Evolutionary conservation across 805 yeast genomes (phyloP), one percentile per base, ranked within the genome.

Genomic region (Blastobotrys parvus): DNA sequence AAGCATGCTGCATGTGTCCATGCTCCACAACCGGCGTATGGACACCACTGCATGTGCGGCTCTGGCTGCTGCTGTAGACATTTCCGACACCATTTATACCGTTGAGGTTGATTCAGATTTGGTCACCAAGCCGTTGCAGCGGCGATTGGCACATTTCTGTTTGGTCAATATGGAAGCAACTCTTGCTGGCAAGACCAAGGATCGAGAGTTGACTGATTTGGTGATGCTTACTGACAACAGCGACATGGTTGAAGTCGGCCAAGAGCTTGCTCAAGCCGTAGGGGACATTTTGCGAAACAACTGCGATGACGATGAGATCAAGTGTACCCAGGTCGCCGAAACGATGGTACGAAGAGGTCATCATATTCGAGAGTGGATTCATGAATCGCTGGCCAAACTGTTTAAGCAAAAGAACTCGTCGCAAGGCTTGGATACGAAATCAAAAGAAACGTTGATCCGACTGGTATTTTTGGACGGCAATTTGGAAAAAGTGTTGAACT

Each of bases 131-230:
- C 67, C 71, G 39, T 71, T 81, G 49, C 78, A 75, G 54, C 83
- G 87, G 34, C 74, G 79, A 54, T 74, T 88, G 45, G 92, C 94
- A 1, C 70, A 84, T 35, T 79, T 82, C 52, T 75, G 92, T 38
- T 80, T 89, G 80, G 74, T 82, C 53, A 89, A 89, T 60, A 80
- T 88, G 52, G 60, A 53, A 38, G 39, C 39, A 5, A 23, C 36
- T 22, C 44, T 46, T 16, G 49, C 50, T 16, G 53, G 50, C 18
- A 43, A 27, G 22, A 13, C 21, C 10, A 36, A 36, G 22, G 39
- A 36, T 6, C 34, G 23, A 13, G 41, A 38, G 3, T 18, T 7
- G 5, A 30, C 20, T 19, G 16, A 19, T 13, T 15, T 23, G 23
- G 4, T 18, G 3, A 10, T 16, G 7, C 13, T 20, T 18, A 19